Percentiles rank a stretch among this genome's conserved stretches.
phyloP scores from a whole-genome alignment of 192 early-diverging fungal genomes.

The Umbelopsis isabellina region DNA sequence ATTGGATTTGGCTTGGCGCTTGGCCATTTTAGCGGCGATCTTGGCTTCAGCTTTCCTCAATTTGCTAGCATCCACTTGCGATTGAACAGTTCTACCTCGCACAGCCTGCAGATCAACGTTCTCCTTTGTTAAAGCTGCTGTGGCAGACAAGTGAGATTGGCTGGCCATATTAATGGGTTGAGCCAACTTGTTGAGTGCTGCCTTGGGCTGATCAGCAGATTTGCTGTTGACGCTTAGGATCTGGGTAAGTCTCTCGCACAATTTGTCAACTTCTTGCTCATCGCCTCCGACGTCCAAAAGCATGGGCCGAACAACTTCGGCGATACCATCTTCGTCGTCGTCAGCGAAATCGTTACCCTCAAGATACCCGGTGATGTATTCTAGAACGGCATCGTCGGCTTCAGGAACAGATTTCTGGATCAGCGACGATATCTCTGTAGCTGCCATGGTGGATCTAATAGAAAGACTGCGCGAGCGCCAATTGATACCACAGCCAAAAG shows the following conservation, averaged over 20 bases:
- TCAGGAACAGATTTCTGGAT: conserved; percentile 65
- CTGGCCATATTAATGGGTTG: conserved; percentile 72
- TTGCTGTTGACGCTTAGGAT: conserved; percentile 48
- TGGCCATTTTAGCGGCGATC: conserved; percentile 88
- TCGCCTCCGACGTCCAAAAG: conserved; percentile 71
- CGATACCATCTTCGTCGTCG: conserved; percentile 61
- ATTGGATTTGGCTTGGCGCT: conserved; percentile 69
- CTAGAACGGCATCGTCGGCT: conserved; percentile 74
- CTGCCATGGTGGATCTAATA: conserved; percentile 16
- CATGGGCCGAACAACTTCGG: conserved; percentile 69
- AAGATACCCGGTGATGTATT: conserved; percentile 79
- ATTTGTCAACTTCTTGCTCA: conserved; percentile 59
- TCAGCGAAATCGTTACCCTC: conserved; percentile 56
- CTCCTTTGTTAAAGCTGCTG: conserved; percentile 44
- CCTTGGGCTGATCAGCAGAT: conserved; percentile 41
- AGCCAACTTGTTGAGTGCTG: conserved; percentile 61
- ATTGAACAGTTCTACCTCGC: conserved; percentile 64
- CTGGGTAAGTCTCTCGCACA: conserved; percentile 72
- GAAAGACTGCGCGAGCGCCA: conserved; percentile 6
- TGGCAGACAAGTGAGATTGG: conserved; percentile 63
- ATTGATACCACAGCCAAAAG: neutral
- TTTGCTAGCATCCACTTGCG: conserved; percentile 80
- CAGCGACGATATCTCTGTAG: conserved; percentile 44
- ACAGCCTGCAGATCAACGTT: conserved; percentile 70
- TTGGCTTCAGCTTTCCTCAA: conserved; percentile 91